A percentile compares a stretch with the other conserved stretches of the same genome.
Conservation (phyloP, 805 yeast genomes). For the Metschnikowia cerradonensis region DNA sequence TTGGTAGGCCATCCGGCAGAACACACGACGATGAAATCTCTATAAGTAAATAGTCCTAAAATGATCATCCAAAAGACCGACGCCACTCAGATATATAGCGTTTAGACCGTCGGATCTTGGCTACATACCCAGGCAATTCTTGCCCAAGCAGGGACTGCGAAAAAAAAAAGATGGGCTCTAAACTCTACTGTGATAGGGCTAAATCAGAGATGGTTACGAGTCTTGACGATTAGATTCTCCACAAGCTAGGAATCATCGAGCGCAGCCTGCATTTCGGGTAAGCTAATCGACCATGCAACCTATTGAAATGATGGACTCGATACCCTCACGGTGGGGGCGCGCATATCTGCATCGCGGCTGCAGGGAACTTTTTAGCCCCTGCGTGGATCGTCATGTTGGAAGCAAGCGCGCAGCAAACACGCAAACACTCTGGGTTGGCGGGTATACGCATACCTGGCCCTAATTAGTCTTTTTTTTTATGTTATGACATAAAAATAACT, state of each 20-base stretch:
- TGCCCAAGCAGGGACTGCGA: background rate
- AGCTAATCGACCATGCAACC: slow-evolving; percentile 4
- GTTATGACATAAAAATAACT: background rate
- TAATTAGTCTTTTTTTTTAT: background rate
- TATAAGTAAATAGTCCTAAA: background rate
- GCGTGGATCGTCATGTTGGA: slow-evolving; percentile 1
- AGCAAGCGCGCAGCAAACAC: slow-evolving; percentile 1
- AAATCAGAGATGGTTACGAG: background rate
- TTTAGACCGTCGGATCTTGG: background rate
- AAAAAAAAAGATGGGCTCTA: slow-evolving; percentile 1
- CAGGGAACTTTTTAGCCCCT: slow-evolving; percentile 2
- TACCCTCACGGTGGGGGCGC: background rate
- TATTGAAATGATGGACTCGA: background rate
- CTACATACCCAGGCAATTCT: slow-evolving; percentile 1
- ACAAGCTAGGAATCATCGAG: slow-evolving; percentile 1
- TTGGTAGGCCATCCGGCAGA: background rate
- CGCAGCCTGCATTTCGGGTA: background rate
- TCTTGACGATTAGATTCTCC: background rate
- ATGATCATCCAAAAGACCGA: background rate
- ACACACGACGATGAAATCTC: background rate
- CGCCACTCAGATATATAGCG: background rate
- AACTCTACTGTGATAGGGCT: background rate
- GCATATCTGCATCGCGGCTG: slow-evolving; percentile 4
- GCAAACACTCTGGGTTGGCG: background rate
- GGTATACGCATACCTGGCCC: background rate